These are phyloP conservation scores for Fusarium sp. DNA, from an alignment of 2,329 filamentous ascomycete species.

Conservation along the genomic window DNA sequence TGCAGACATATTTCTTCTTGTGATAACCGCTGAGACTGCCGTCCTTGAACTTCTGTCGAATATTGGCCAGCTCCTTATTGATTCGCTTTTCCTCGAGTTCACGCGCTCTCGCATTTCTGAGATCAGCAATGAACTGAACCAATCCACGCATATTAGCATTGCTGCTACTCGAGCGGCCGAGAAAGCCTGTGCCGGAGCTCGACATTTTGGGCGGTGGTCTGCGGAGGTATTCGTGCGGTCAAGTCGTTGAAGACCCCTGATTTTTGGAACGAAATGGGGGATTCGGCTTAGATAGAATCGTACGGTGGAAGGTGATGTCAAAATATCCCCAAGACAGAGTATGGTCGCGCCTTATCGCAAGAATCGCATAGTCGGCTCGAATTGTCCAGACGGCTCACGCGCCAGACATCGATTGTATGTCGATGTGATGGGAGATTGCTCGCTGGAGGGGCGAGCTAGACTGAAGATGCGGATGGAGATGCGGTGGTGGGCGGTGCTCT, in stretches of 20 bases:
- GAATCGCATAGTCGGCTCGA: constrained; percentile 45
- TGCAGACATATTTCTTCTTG: constrained; percentile 99
- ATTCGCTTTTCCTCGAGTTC: constrained; percentile 99
- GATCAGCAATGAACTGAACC: constrained; percentile 97
- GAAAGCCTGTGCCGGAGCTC: constrained; percentile 66
- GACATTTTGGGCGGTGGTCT: constrained; percentile 55
- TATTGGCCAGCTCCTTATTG: constrained; percentile 99
- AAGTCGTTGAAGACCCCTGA: constrained; percentile 38
- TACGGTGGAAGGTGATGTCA: constrained; percentile 14
- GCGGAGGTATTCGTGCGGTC: constrained; percentile 20
- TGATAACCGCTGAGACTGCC: constrained; percentile 94
- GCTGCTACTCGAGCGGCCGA: constrained; percentile 70
- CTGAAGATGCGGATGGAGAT: constrained; percentile 32
- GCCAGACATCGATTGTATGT: constrained; percentile 42
- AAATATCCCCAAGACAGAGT: constrained; percentile 38
- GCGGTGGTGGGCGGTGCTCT: constrained; percentile 29
- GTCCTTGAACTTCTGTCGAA: constrained; percentile 97
- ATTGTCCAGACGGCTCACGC: constrained; percentile 38
- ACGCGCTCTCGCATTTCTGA: constrained; percentile 91
- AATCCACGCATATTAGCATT: constrained; percentile 80
- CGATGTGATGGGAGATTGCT: constrained; percentile 35
- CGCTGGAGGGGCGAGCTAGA: constrained; percentile 38
- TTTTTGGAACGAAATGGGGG: constrained; percentile 23
- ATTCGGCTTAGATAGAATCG: constrained; percentile 14
- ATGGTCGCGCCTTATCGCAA: constrained; percentile 37